Conservation (phyloP, 2,329 filamentous ascomycete species). For the Trichoderma sp. region DNA sequence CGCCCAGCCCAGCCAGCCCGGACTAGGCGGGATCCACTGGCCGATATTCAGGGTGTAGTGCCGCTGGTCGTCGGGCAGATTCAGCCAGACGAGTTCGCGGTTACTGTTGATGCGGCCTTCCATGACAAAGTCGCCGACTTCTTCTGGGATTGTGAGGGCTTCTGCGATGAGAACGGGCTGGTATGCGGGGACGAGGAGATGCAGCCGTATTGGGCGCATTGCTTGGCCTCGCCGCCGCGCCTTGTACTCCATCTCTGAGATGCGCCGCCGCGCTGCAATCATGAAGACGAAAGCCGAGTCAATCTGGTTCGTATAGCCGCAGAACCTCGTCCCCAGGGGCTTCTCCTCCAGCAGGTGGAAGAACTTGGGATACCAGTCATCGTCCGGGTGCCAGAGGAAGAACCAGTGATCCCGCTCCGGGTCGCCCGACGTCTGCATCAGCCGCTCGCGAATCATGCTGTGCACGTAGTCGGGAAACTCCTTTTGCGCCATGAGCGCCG, state of each 20-base stretch:
- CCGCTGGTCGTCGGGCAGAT: constrained; percentile 42
- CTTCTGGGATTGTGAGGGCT: constrained; percentile 42
- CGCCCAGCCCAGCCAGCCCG: constrained; percentile 37
- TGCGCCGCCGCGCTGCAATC: constrained; percentile 40
- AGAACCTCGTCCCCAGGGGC: constrained; percentile 43
- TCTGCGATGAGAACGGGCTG: constrained; percentile 45
- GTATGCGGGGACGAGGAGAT: constrained; percentile 47
- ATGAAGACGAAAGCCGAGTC: constrained; percentile 48
- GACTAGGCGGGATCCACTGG: constrained; percentile 39
- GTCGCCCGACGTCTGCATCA: constrained; percentile 41
- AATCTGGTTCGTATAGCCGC: constrained; percentile 47
- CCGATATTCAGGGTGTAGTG: constrained; percentile 41
- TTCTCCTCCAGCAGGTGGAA: constrained; percentile 43
- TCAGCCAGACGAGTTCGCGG: constrained; percentile 45
- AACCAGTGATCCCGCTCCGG: constrained; percentile 43
- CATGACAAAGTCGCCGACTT: constrained; percentile 45
- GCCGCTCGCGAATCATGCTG: constrained; percentile 44
- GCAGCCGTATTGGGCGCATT: constrained; percentile 38
- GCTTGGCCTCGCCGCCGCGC: constrained; percentile 33
- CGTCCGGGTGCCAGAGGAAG: constrained; percentile 48
- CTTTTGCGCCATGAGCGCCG: constrained; percentile 43
- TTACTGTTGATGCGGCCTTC: constrained; percentile 47
- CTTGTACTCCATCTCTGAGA: constrained; percentile 35
- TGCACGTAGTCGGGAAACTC: constrained; percentile 45
- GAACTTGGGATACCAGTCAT: constrained; percentile 48